These are phyloP conservation scores for Coemansia guatemalensis DNA, from an alignment of 192 early-diverging fungal genomes.

Conservation along the genomic window DNA sequence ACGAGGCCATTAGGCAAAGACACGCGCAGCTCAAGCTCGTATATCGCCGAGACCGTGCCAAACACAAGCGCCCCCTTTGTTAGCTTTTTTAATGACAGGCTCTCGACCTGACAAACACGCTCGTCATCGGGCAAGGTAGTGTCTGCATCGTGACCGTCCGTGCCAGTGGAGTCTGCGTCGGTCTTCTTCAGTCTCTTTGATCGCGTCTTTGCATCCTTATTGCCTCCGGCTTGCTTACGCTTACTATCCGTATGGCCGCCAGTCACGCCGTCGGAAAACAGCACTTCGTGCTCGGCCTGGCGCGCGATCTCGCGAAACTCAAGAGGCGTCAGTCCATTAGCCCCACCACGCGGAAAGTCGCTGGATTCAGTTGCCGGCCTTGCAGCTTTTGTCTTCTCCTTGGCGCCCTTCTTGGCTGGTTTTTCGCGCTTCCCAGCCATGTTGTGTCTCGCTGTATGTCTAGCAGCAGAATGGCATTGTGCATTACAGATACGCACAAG, in stretches of 20 bases:
- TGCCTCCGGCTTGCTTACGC: conserved; percentile 54
- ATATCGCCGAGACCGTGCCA: conserved; percentile 77
- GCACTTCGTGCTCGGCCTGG: conserved; percentile 72
- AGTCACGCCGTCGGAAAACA: conserved; percentile 50
- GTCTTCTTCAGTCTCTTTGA: conserved; percentile 57
- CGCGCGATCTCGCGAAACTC: conserved; percentile 78
- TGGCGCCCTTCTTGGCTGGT: neutral
- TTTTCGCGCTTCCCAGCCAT: conserved; percentile 27
- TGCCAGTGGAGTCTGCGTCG: conserved; percentile 3
- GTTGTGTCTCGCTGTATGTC: conserved; percentile 3
- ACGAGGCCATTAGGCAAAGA: conserved; percentile 82
- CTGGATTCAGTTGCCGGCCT: conserved; percentile 38
- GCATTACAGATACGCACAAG: neutral
- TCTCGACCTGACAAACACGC: conserved; percentile 32
- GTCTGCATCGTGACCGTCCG: neutral
- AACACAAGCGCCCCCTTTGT: conserved; percentile 72
- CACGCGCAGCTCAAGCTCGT: conserved; percentile 77
- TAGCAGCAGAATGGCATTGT: neutral
- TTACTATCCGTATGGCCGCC: conserved; percentile 56
- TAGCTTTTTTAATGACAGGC: conserved; percentile 58
- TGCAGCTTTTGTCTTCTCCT: neutral
- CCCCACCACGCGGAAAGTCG: conserved; percentile 87
- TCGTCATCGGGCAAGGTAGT: conserved; percentile 21
- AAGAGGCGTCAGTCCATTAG: conserved; percentile 74
- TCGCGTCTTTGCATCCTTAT: conserved; percentile 22